phyloP scores from a whole-genome alignment of 2,329 filamentous ascomycete species.

The Aspergillus caelatus region DNA sequence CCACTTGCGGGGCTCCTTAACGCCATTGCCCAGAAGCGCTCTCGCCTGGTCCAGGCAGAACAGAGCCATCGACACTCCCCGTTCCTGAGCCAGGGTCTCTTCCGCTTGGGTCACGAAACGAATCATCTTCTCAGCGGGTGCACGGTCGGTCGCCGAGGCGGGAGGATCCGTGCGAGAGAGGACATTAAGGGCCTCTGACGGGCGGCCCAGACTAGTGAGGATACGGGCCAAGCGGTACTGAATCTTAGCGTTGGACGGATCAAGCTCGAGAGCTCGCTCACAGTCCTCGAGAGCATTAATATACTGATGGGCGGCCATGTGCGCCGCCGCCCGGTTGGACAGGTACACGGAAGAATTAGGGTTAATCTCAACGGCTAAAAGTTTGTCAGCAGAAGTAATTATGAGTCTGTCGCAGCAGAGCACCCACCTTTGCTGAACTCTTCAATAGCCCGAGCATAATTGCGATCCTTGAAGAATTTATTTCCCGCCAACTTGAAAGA shows the following conservation, averaged over 20 bases:
- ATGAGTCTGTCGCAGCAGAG: constrained; percentile 1
- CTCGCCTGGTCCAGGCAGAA: constrained; percentile 91
- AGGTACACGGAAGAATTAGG: constrained; percentile 86
- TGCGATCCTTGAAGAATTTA: constrained; percentile 93
- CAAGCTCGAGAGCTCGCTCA: constrained; percentile 76
- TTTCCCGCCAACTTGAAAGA: constrained; percentile 91
- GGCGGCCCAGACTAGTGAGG: constrained; percentile 82
- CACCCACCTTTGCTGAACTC: constrained; percentile 90
- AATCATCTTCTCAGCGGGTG: constrained; percentile 80
- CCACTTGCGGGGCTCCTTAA: constrained; percentile 87
- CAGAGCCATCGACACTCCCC: constrained; percentile 85
- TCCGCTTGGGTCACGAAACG: constrained; percentile 79
- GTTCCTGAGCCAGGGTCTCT: constrained; percentile 72
- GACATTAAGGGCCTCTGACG: constrained; percentile 81
- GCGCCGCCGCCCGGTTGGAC: constrained; percentile 91
- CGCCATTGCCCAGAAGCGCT: constrained; percentile 72
- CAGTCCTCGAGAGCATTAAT: constrained; percentile 83
- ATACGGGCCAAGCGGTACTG: constrained; percentile 85
- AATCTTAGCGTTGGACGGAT: constrained; percentile 85
- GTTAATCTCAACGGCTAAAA: constrained; percentile 79
- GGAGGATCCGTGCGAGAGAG: constrained; percentile 79
- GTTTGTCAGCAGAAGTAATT: constrained; percentile 4
- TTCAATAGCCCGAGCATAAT: constrained; percentile 83
- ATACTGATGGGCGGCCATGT: constrained; percentile 84
- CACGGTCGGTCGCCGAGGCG: constrained; percentile 82